These are phyloP conservation scores for Termitomyces sp. DNA, from an alignment of 768 basidiomycete species.

Conservation along the genomic window DNA sequence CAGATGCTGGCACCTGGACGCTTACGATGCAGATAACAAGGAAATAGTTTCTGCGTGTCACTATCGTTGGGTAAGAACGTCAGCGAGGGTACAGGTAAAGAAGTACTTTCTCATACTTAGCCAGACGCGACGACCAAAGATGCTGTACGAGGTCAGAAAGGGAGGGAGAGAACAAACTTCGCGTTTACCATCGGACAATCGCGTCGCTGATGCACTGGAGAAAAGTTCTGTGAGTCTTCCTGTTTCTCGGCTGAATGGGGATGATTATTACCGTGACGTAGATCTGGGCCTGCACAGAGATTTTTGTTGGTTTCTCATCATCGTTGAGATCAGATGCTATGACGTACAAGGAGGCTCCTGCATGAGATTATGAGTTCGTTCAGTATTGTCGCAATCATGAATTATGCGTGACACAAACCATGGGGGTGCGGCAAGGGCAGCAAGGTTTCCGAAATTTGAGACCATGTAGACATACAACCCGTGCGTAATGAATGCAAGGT, in stretches of 20 bases:
- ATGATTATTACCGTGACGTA: slow-evolving; percentile 11
- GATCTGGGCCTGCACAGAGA: slow-evolving; percentile 6
- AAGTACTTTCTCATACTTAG: slow-evolving; percentile 14
- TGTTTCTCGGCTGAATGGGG: too few relatives aligned
- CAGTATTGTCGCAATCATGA: not conserved
- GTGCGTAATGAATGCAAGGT: slow-evolving; percentile 9
- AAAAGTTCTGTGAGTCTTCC: not conserved
- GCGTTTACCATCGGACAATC: slow-evolving; percentile 29
- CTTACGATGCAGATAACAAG: slow-evolving; percentile 21
- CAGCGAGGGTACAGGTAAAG: not conserved
- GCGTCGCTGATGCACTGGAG: slow-evolving; percentile 23
- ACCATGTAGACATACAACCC: slow-evolving; percentile 10
- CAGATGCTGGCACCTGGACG: not conserved
- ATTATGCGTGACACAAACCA: slow-evolving; percentile 3
- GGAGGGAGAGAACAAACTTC: not conserved
- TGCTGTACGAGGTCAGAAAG: slow-evolving; percentile 12
- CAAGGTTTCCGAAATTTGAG: slow-evolving; percentile 10
- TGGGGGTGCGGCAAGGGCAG: not conserved
- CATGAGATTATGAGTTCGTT: not conserved
- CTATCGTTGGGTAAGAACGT: slow-evolving; percentile 4
- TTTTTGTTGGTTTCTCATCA: not conserved
- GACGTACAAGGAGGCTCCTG: slow-evolving; percentile 16
- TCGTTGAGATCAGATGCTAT: not conserved
- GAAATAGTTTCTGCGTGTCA: slow-evolving; percentile 17
- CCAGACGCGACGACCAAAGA: slow-evolving; percentile 27